phyloP scores from a whole-genome alignment of 2,329 filamentous ascomycete genomes.

The Botryotinia narcissicola region DNA sequence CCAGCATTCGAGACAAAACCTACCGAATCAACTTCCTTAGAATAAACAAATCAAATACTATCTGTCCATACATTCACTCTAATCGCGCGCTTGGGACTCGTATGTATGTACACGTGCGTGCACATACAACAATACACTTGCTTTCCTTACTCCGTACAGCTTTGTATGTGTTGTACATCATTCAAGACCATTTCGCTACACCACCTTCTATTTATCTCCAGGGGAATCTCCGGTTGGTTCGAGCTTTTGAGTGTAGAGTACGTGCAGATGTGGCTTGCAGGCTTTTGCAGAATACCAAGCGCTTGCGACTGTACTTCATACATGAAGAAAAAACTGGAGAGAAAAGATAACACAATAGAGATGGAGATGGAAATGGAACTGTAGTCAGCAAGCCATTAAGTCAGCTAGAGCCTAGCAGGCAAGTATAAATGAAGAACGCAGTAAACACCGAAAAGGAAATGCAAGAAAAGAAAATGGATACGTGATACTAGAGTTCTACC shows the following conservation, averaged over 20 bases:
- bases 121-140: conserved; percentile 1
- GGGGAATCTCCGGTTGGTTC: conserved; percentile 12
- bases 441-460: background rate
- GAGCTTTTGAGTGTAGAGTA: background rate
- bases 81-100: conserved; percentile 8
- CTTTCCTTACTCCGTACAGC: background rate
- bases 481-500: background rate
- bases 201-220: background rate
- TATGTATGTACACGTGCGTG: conserved; percentile 6
- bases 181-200: background rate
- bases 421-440: background rate
- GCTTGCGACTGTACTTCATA: background rate
- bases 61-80: background rate
- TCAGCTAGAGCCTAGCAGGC: background rate
- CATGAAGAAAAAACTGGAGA: background rate
- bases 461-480: background rate
- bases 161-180: background rate
- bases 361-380: background rate
- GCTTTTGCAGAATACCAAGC: background rate
- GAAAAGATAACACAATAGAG: background rate
- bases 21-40: background rate
- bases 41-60: background rate
- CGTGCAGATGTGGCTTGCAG: conserved; percentile 10
- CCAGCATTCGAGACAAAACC: background rate
- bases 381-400: background rate